Evolutionary conservation across 2,329 filamentous ascomycete genomes (phyloP).

Genomic region (Stagonosporopsis vannaccii): DNA sequence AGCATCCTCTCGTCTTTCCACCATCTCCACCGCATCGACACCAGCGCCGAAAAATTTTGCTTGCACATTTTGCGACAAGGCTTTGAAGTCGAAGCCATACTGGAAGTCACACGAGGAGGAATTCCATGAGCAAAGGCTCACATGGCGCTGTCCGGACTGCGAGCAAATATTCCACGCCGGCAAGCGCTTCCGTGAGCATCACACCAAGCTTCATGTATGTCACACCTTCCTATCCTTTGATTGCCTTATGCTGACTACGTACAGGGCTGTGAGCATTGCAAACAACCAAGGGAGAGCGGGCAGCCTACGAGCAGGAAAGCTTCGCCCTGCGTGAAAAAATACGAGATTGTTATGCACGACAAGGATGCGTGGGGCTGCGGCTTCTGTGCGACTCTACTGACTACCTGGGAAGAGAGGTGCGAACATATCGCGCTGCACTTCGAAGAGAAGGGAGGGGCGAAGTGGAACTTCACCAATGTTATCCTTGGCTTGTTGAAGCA

Average conservation of each 20-base stretch:
- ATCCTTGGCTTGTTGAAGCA: slow-evolving; percentile 73
- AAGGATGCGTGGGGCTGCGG: slow-evolving; percentile 73
- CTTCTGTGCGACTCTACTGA: slow-evolving; percentile 69
- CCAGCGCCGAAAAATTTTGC: slow-evolving; percentile 50
- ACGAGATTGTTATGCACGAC: slow-evolving; percentile 61
- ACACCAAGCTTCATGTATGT: slow-evolving; percentile 69
- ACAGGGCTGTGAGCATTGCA: slow-evolving; percentile 66
- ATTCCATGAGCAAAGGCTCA: slow-evolving; percentile 72
- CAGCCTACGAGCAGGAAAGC: slow-evolving; percentile 63
- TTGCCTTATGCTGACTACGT: slow-evolving; percentile 21
- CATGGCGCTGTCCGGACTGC: slow-evolving; percentile 72
- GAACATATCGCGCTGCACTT: slow-evolving; percentile 74
- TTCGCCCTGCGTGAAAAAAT: slow-evolving; percentile 49
- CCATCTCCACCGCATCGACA: slow-evolving; percentile 43
- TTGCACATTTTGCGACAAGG: slow-evolving; percentile 64
- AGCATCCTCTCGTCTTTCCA: slow-evolving; percentile 48
- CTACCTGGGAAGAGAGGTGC: slow-evolving; percentile 70
- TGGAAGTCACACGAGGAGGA: slow-evolving; percentile 76
- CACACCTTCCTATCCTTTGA: not conserved
- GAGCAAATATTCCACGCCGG: slow-evolving; percentile 73
- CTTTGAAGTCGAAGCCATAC: slow-evolving; percentile 72
- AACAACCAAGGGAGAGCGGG: slow-evolving; percentile 65
- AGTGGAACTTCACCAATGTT: slow-evolving; percentile 74
- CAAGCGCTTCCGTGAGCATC: slow-evolving; percentile 73
- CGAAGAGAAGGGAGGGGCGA: slow-evolving; percentile 66